Percentiles rank a stretch among this genome's conserved stretches.
Evolutionary conservation across 306 rosid genomes (phyloP).

Genomic region (Calophaca sinica): DNA sequence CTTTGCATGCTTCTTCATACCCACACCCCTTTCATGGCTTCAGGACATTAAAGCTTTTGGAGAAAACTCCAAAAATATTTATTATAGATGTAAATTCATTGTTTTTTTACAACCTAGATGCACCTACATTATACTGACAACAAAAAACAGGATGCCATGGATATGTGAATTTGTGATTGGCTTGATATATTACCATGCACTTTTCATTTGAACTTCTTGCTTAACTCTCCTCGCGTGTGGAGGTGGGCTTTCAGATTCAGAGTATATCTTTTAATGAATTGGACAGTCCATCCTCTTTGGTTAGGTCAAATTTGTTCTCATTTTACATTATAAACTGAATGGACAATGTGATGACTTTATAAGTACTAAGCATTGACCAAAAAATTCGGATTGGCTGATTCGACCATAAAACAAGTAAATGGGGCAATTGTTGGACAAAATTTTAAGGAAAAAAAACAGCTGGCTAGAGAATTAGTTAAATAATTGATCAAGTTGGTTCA

Average conservation of each 20-base stretch:
- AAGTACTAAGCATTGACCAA: too few species aligned
- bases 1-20: constrained; percentile 32
- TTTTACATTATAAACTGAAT: not conserved
- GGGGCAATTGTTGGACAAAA: too few species aligned
- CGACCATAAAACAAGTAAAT: too few species aligned
- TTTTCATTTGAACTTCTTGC: not conserved
- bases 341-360: not conserved
- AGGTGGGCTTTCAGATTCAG: too few species aligned
- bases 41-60: constrained; percentile 16
- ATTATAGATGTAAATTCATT: constrained; percentile 41
- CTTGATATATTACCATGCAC: not conserved
- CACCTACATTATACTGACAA: not conserved
- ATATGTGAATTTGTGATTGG: constrained; percentile 3
- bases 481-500: too few species aligned
- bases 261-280: too few species aligned
- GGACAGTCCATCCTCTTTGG: not conserved
- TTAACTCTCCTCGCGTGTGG: not conserved
- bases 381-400: too few species aligned
- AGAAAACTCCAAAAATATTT: constrained; percentile 25
- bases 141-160: not conserved
- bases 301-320: too few species aligned
- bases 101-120: constrained; percentile 31
- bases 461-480: too few species aligned
- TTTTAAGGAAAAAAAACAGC: too few species aligned
- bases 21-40: constrained; percentile 1